Evolutionary conservation across 2,329 filamentous ascomycete species (phyloP), one percentile per base, ranked within the genome.

Genomic region (Bipolaris zeicola): DNA sequence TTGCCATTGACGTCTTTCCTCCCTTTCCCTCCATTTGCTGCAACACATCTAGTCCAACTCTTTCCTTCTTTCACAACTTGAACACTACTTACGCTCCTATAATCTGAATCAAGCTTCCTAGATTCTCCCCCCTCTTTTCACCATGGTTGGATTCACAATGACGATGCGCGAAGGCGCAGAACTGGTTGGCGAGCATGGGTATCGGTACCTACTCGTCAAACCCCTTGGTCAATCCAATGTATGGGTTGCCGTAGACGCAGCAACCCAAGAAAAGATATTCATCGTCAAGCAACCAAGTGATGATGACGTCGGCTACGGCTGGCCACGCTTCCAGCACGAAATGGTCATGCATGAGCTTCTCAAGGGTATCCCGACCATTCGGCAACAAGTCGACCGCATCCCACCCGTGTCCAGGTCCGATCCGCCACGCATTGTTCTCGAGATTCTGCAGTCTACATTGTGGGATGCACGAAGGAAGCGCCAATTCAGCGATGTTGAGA

Each of bases 301-400:
- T 8, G 57, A 59, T 56, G 57, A 59, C 45, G 48, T 56, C 46
- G 44, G 28, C 6, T 44, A 38, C 1, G 57, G 57, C 33, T 59
- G 57, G 57, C 57, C 57, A 5, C 45, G 42, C 34, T 59, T 59
- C 28, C 57, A 59, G 24, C 57, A 59, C 16, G 57, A 59, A 22
- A 59, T 59, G 57, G 38, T 59, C 14, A 59, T 59, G 57, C 57
- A 59, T 24, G 57, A 59, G 20, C 53, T 53, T 16, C 52, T 59
- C 45, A 59, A 59, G 14, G 57, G 39, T 24, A 52, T 52, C 16
- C 45, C 53, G 7, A 52, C 57, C 1, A 57, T 59, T 36, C 28
- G 57, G n/a, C 52, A 56, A 26, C 57, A 59, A 43, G 41, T 59
- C 8, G 57, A 59, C 41, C 57, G 57, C 36, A 59, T 59, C 14